These are phyloP conservation scores for Rubus parviflorus DNA, from an alignment of 306 rosid species.

Conservation along the genomic window DNA sequence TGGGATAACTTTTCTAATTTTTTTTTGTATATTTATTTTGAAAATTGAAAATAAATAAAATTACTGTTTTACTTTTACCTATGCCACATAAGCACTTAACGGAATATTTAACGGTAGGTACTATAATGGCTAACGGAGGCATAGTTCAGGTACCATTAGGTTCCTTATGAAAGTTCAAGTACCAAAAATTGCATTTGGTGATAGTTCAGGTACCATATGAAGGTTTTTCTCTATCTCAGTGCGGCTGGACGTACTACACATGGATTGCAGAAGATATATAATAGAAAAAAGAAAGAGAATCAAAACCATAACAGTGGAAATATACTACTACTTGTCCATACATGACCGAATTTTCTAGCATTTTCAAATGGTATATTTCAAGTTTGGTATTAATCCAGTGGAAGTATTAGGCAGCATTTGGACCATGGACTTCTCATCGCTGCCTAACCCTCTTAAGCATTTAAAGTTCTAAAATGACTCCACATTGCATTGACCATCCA, in stretches of 20 bases:
- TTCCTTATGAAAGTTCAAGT: too few species aligned
- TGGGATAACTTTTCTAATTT: too few species aligned
- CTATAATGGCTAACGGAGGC: too few species aligned
- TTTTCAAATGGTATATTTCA: neutral
- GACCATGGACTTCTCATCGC: conserved; percentile 1
- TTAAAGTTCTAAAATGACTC: neutral
- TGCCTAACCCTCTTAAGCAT: conserved; percentile 6
- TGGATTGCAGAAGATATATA: neutral
- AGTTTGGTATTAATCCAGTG: neutral
- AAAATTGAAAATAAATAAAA: too few species aligned
- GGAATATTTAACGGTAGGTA: too few species aligned
- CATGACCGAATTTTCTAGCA: neutral
- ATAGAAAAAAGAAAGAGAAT: neutral
- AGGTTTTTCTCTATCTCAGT: too few species aligned
- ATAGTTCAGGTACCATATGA: too few species aligned
- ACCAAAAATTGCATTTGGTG: too few species aligned
- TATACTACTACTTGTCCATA: neutral
- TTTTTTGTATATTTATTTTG: too few species aligned
- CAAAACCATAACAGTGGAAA: neutral
- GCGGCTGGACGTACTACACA: neutral
- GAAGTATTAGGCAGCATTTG: neutral
- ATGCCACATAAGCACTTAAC: too few species aligned
- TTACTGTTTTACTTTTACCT: too few species aligned
- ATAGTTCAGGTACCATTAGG: too few species aligned
- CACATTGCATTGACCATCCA: neutral